phyloP scores from a whole-genome alignment of 352 stramenopile species.

The Phytopythium montanum region DNA sequence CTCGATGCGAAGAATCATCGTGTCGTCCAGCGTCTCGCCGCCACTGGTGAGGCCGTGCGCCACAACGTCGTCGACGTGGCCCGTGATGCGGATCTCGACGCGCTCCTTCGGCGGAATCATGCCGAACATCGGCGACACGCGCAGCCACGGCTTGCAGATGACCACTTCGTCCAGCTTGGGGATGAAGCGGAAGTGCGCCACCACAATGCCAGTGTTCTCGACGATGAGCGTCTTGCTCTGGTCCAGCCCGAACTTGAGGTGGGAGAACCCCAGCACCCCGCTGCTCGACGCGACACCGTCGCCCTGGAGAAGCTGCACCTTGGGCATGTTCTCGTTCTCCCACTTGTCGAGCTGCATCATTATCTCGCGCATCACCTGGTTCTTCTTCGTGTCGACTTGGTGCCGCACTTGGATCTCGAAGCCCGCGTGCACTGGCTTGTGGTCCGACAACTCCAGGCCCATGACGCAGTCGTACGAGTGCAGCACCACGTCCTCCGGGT shows the following conservation, averaged over 20 bases:
- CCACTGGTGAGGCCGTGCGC: slow-evolving; percentile 89
- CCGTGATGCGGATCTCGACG: slow-evolving; percentile 89
- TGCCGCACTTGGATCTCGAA: slow-evolving; percentile 92
- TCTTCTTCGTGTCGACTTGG: slow-evolving; percentile 89
- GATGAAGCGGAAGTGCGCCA: slow-evolving; percentile 94
- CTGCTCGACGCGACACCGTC: slow-evolving; percentile 37
- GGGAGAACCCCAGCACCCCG: slow-evolving; percentile 57
- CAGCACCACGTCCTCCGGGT: slow-evolving; percentile 42
- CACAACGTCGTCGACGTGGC: slow-evolving; percentile 87
- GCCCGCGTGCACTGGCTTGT: slow-evolving; percentile 96
- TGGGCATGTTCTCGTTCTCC: slow-evolving; percentile 96
- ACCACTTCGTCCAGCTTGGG: slow-evolving; percentile 82
- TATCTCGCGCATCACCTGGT: slow-evolving; percentile 91
- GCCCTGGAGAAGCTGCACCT: slow-evolving; percentile 78
- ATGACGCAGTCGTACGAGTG: slow-evolving; percentile 87
- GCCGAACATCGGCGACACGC: slow-evolving; percentile 82
- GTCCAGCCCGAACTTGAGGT: slow-evolving; percentile 61
- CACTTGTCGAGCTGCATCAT: slow-evolving; percentile 94
- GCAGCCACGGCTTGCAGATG: slow-evolving; percentile 93
- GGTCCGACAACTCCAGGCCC: slow-evolving; percentile 95
- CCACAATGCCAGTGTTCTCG: slow-evolving; percentile 92
- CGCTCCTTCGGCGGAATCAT: slow-evolving; percentile 84
- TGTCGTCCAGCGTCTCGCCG: slow-evolving; percentile 93
- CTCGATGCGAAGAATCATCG: slow-evolving; percentile 95
- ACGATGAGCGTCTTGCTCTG: slow-evolving; percentile 65